phyloP scores from a whole-genome alignment of 2,329 filamentous ascomycete species.

The Apiospora hydei region DNA sequence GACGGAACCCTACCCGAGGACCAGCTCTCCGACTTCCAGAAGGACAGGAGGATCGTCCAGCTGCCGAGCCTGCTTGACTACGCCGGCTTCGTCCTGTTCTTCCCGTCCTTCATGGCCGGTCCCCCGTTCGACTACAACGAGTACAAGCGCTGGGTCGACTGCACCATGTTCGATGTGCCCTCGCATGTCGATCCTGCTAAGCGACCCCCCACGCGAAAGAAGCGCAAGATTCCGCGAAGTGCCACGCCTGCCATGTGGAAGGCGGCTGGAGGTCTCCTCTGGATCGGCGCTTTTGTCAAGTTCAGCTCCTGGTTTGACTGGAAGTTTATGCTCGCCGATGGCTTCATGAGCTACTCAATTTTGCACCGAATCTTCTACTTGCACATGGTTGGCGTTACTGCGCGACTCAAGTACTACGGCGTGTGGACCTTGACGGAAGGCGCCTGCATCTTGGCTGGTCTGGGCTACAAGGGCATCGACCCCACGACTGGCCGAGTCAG shows the following conservation, averaged over 20 bases:
- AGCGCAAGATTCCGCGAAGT: conserved; percentile 90
- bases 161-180: conserved; percentile 90
- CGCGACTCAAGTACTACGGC: conserved; percentile 93
- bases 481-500: conserved; percentile 82
- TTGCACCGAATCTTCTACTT: conserved; percentile 77
- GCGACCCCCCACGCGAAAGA: conserved; percentile 84
- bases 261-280: conserved; percentile 73
- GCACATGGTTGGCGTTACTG: conserved; percentile 83
- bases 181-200: conserved; percentile 83
- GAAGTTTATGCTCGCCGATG: conserved; percentile 67
- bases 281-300: conserved; percentile 81
- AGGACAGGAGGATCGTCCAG: conserved; percentile 76
- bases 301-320: conserved; percentile 73
- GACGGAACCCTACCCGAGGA: conserved; percentile 83
- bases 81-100: conserved; percentile 91
- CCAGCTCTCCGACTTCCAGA: conserved; percentile 86
- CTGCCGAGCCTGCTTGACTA: conserved; percentile 84
- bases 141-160: conserved; percentile 91
- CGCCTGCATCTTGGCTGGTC: conserved; percentile 88
- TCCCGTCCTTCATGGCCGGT: conserved; percentile 87
- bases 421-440: conserved; percentile 95
- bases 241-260: conserved; percentile 85
- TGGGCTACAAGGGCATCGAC: conserved; percentile 95
- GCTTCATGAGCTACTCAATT: conserved; percentile 73
- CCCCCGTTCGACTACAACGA: conserved; percentile 95